phyloP scores from a whole-genome alignment of 768 basidiomycete species.

The Leucocoprinus birnbaumii region DNA sequence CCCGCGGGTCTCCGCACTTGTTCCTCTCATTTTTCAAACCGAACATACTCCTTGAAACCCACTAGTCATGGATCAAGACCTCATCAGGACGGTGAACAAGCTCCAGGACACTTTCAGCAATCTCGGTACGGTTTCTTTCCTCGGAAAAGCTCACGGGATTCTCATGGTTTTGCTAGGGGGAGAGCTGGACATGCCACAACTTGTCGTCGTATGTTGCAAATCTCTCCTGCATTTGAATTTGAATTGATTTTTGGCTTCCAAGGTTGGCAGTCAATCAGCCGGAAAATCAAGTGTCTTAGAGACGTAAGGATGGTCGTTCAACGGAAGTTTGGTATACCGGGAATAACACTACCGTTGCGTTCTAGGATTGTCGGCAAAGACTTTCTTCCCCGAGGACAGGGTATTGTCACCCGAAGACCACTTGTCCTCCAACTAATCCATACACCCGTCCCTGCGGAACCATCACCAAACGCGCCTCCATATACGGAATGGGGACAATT shows the following conservation, averaged over 20 bases:
- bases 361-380: conserved; percentile 90
- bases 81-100: conserved; percentile 93
- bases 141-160: conserved; percentile 7
- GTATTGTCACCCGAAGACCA: conserved; percentile 95
- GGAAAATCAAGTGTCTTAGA: conserved; percentile 97
- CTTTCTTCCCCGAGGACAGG: conserved; percentile 84
- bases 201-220: conserved; percentile 69
- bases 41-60: not conserved
- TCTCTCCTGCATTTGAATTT: not conserved
- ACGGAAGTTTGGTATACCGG: not conserved
- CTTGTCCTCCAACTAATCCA: conserved; percentile 95
- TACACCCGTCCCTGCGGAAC: conserved; percentile 62
- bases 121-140: conserved; percentile 55
- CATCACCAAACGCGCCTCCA: conserved; percentile 40
- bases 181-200: conserved; percentile 90
- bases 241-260: conserved; percentile 11
- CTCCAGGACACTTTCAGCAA: conserved; percentile 92
- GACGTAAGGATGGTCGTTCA: conserved; percentile 58
- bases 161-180: conserved; percentile 49
- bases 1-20: conserved; percentile 5
- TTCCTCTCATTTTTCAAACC: not conserved
- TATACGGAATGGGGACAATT: conserved; percentile 95
- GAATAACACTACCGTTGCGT: not conserved
- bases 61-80: conserved; percentile 82
- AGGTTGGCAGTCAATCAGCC: conserved; percentile 97